Conservation (phyloP, 1,284 basidiomycete genomes). For the Trichosporon faecale region DNA sequence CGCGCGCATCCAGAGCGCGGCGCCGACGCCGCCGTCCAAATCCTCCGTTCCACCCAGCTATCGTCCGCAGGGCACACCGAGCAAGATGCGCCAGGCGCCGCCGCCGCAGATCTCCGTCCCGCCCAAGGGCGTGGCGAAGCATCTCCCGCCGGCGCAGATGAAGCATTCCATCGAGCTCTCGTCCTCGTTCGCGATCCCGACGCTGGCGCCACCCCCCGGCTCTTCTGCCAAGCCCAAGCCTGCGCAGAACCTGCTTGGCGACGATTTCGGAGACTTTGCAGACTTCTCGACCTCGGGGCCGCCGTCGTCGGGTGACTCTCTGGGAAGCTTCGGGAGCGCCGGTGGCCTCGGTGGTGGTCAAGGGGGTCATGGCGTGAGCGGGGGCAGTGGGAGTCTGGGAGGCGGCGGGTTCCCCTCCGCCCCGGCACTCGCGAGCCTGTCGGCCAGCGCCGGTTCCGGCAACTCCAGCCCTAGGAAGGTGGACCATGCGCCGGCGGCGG, state of each 20-base stretch:
- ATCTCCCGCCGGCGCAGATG: neutral
- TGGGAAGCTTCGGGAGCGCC: too few relatives aligned
- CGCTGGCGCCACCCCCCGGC: neutral
- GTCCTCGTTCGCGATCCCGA: neutral
- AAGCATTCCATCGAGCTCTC: neutral
- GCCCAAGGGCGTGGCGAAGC: neutral
- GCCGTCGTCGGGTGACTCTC: neutral
- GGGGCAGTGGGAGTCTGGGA: neutral
- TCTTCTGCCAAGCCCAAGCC: neutral
- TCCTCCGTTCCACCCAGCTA: neutral
- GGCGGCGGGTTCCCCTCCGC: neutral
- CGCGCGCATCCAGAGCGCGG: neutral
- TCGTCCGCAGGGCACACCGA: neutral
- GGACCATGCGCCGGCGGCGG: neutral
- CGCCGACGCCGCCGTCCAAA: neutral
- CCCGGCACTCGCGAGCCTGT: neutral
- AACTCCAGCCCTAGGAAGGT: neutral
- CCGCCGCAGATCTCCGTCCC: neutral
- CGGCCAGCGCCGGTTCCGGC: neutral
- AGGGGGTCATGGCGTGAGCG: too few relatives aligned
- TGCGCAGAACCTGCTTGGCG: neutral
- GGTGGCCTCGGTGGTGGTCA: too few relatives aligned
- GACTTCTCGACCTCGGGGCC: neutral
- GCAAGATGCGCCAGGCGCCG: neutral
- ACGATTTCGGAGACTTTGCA: neutral